phyloP scores from a whole-genome alignment of 352 stramenopile genomes.

The Phytophthora palmivora region DNA sequence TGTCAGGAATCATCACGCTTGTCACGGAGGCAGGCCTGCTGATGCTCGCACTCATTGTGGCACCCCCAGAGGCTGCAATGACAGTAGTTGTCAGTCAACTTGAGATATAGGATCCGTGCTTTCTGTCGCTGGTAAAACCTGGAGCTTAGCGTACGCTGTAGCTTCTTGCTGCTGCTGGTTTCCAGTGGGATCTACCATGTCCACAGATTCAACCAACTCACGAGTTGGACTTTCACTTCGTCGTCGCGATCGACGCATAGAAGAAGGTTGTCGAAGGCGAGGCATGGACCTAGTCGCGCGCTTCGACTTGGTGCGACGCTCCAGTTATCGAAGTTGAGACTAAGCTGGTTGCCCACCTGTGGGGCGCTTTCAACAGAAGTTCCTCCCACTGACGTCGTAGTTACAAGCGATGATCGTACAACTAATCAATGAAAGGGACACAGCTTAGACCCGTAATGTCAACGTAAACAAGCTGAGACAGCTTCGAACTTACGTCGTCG shows the following conservation, averaged over 20 bases:
- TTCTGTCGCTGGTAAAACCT: slow-evolving; percentile 13
- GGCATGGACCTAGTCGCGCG: slow-evolving; percentile 50
- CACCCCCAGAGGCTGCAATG: slow-evolving; percentile 4
- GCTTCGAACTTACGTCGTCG: slow-evolving; percentile 49
- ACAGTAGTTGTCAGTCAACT: slow-evolving; percentile 5
- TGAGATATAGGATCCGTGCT: slow-evolving; percentile 19
- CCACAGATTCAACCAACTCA: slow-evolving; percentile 26
- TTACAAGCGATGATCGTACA: slow-evolving; percentile 58
- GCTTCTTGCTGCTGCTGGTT: slow-evolving; percentile 36
- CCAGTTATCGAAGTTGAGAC: slow-evolving; percentile 30
- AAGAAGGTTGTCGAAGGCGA: slow-evolving; percentile 36
- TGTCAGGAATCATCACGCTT: slow-evolving; percentile 18
- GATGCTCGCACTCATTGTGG: slow-evolving; percentile 1
- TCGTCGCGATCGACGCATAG: slow-evolving; percentile 37
- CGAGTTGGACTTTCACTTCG: slow-evolving; percentile 59
- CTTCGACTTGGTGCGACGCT: slow-evolving; percentile 36
- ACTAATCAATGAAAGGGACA: slow-evolving; percentile 23
- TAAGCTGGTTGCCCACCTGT: slow-evolving; percentile 25
- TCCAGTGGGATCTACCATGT: slow-evolving; percentile 22
- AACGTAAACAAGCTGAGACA: background rate
- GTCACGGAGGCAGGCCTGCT: slow-evolving; percentile 5
- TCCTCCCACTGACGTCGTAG: slow-evolving; percentile 54
- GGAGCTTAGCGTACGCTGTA: slow-evolving; percentile 14
- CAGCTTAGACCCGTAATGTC: slow-evolving; percentile 8
- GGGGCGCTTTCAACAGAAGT: slow-evolving; percentile 40